Evolutionary conservation across 495 filamentous ascomycete species (phyloP).

Genomic region (Glonium stellatum): DNA sequence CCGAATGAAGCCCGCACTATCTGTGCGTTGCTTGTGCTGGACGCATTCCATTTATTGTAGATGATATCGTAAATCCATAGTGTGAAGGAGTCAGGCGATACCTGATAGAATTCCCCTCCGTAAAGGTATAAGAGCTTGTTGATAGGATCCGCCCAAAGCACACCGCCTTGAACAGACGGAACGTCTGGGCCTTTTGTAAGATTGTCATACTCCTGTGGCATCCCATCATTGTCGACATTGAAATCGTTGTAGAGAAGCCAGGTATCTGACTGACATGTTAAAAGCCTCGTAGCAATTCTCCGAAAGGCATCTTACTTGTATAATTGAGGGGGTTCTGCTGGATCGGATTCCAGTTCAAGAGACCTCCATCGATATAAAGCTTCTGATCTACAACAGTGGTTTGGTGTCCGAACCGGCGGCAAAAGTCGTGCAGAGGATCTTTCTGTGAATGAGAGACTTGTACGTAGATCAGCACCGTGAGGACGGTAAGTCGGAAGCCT

Average conservation of each 20-base stretch:
- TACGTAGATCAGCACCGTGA: background rate
- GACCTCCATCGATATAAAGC: conserved; percentile 17
- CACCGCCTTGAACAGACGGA: conserved; percentile 39
- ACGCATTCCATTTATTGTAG: conserved; percentile 39
- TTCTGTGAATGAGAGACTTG: conserved; percentile 6
- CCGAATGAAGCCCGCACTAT: conserved; percentile 33
- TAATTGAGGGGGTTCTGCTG: conserved; percentile 12
- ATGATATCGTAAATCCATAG: conserved; percentile 42
- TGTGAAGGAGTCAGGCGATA: conserved; percentile 32
- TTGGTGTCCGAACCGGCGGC: conserved; percentile 14
- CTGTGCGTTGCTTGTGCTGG: conserved; percentile 5
- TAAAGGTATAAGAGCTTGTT: conserved; percentile 49
- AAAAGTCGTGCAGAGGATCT: conserved; percentile 20
- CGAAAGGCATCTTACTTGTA: conserved; percentile 6
- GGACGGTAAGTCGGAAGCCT: background rate
- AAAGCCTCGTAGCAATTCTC: background rate
- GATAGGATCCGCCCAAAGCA: conserved; percentile 46
- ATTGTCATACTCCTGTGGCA: conserved; percentile 44
- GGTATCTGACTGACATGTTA: conserved; percentile 8
- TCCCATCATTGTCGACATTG: conserved; percentile 27
- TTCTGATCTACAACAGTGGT: conserved; percentile 16
- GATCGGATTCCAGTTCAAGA: conserved; percentile 14
- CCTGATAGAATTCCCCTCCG: conserved; percentile 43
- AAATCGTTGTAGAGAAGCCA: conserved; percentile 13
- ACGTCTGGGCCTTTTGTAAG: conserved; percentile 43